phyloP scores from a whole-genome alignment of 306 rosid genomes.

The Vigna unguiculata region DNA sequence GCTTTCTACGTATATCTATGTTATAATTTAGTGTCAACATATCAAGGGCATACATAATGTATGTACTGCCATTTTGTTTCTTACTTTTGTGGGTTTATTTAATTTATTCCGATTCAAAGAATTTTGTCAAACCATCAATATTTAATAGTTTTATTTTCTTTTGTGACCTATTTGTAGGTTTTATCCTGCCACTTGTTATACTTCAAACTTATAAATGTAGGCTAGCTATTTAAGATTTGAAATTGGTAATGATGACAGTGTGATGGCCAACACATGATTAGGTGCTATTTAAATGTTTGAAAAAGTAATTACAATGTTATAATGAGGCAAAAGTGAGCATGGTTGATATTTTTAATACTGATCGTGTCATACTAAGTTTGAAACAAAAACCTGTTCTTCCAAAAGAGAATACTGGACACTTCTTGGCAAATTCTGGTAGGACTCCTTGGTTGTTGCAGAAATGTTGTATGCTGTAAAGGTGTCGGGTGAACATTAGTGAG shows the following conservation, averaged over 20 bases:
- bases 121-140: slow-evolving; percentile 5
- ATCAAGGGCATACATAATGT: neutral
- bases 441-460: neutral
- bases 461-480: neutral
- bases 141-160: neutral
- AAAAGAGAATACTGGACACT: neutral
- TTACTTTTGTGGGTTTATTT: neutral
- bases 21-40: neutral
- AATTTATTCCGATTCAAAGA: neutral
- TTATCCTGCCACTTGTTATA: neutral
- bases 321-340: neutral
- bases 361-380: neutral
- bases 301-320: neutral
- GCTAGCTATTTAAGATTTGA: neutral
- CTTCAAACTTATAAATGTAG: neutral
- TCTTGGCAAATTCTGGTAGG: neutral
- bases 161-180: neutral
- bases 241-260: neutral
- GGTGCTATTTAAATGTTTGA: neutral
- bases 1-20: neutral
- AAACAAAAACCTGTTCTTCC: neutral
- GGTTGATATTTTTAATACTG: neutral
- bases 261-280: neutral
- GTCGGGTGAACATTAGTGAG: neutral
- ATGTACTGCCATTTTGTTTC: neutral